Evolutionary conservation across 2,329 filamentous ascomycete species (phyloP), one percentile per base, ranked within the genome.

Genomic region (Cytospora schulzeri): DNA sequence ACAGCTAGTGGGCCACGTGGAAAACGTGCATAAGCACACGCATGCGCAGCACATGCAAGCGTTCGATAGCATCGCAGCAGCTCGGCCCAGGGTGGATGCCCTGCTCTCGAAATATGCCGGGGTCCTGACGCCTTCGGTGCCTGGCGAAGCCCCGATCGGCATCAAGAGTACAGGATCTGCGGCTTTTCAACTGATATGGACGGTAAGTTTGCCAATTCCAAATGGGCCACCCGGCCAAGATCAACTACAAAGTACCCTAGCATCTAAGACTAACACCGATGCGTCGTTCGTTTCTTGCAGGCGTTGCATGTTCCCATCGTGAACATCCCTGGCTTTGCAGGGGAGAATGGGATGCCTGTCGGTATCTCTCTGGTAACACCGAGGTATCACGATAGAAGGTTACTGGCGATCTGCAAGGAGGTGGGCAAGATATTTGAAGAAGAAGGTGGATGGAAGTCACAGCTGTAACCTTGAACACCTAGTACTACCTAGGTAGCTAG

Each of bases 321-420:
- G n/a, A 89, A 90, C 65, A 73, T 90, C 0, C 86, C 87, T 0
- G 87, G 86, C 0, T 89, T 90, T 68, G 73, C 78, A 38, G 87
- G 88, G 0, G 76, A 77, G 33, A 78, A 83, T 64, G 80, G 78
- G 0, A 73, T 90, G 78, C 88, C 88, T 0, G 79, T 90, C 45
- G 88, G 88, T 0, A 68, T 87, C 24, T 84, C 82, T 0, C 70
- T 86, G 1, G 80, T 86, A 0, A 77, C 77, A 0, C 75, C 79
- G 1, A 73, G 82, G 26, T 84, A 80, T 66, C 67, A 71, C 5
- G 81, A 85, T 67, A 72, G 74, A 52, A 76, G 75, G 62, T 68
- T 83, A 29, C 68, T 84, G 33, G 67, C 69, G 17, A 77, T 78
- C 1, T 76, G 76, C 0, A 75, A 76, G 54, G 71, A 71, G 45